These are phyloP conservation scores for Lathyrus tuberosus DNA, from an alignment of 306 rosid species.

Conservation along the genomic window DNA sequence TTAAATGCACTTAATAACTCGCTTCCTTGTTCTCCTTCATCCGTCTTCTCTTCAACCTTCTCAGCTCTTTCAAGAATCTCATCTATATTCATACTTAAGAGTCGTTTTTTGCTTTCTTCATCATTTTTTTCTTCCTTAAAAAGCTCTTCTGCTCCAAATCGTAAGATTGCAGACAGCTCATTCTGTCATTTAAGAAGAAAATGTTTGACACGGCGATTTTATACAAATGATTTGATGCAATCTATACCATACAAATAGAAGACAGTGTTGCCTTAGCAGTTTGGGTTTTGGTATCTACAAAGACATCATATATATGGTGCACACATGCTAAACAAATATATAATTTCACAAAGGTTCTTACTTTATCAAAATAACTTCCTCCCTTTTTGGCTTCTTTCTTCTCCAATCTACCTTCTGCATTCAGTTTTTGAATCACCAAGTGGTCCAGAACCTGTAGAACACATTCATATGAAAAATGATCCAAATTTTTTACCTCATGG, in stretches of 20 bases:
- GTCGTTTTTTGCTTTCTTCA: conserved; percentile 95
- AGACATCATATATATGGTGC: conserved; percentile 5
- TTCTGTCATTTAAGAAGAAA: conserved; percentile 62
- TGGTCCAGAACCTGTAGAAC: conserved; percentile 91
- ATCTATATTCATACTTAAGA: conserved; percentile 91
- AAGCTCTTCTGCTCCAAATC: conserved; percentile 99
- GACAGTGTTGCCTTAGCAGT: conserved; percentile 10
- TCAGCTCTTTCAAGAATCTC: conserved; percentile 99
- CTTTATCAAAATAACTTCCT: conserved; percentile 88
- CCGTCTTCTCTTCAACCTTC: conserved; percentile 93
- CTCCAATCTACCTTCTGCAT: conserved; percentile 98
- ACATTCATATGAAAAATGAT: conserved; percentile 36
- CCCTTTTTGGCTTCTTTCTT: conserved; percentile 96
- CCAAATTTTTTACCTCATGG: conserved; percentile 30
- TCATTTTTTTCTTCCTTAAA: conserved; percentile 95
- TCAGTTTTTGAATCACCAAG: conserved; percentile 97
- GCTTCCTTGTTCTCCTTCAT: conserved; percentile 66
- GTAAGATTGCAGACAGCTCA: conserved; percentile 92
- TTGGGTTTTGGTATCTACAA: conserved; percentile 19
- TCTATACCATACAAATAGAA: conserved; percentile 12
- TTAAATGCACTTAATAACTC: conserved; percentile 95
- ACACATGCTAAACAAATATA: conserved; percentile 22
- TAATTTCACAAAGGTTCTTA: conserved; percentile 50
- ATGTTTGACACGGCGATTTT: not conserved
- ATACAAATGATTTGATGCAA: conserved; percentile 18